Evolutionary conservation across 2,329 filamentous ascomycete species (phyloP), one percentile per base, ranked within the genome.

Genomic region (Hymenotorrendiella dingleyae): DNA sequence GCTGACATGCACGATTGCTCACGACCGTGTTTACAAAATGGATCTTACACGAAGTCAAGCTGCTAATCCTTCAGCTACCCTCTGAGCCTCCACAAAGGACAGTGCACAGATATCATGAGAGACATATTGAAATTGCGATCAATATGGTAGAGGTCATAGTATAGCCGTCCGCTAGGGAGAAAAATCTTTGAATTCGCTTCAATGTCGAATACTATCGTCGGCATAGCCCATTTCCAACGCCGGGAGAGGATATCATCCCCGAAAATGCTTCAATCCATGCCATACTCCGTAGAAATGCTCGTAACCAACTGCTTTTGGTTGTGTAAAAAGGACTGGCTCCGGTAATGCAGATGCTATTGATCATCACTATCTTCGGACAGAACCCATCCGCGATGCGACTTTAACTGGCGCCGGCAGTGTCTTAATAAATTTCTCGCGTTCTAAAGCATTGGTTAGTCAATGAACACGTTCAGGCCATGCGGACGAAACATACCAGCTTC

Each of bases 401-500:
- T 57, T 64, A 6, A 56, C 52, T 29, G 58, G 55, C 16, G 61
- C 61, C 10, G 63, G 63, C 22, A 65, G 49, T 36, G 53, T 48
- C 51, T 58, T 52, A 21, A 44, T 41, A 43, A 64, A 63, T 30
- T 42, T 53, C 11, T 62, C 54, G 16, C 52, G 50, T 34, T 62
- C 59, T 63, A 36, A 8, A 9, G 9, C 16, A 20, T 21, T 7
- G 35, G 35, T 54, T 43, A 47, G 40, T 24, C n/a, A 19, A 24
- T 9, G 20, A n/a, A 20, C 27, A 11, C 6, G 6, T 2, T 12
- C 16, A 33, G 27, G 32, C 17, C 38, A 33, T 12, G n/a, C 7
- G 8, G 10, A 11, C 11, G 22, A 36, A 30, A 45, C 56, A 40
- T 56, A 61, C 58, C 53, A 57, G 74, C 70, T 61, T 87, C 84